A percentile compares a stretch with the other conserved stretches of the same genome.
These are phyloP conservation scores for Vigna hirtella DNA, from an alignment of 306 rosid species.

Conservation along the genomic window DNA sequence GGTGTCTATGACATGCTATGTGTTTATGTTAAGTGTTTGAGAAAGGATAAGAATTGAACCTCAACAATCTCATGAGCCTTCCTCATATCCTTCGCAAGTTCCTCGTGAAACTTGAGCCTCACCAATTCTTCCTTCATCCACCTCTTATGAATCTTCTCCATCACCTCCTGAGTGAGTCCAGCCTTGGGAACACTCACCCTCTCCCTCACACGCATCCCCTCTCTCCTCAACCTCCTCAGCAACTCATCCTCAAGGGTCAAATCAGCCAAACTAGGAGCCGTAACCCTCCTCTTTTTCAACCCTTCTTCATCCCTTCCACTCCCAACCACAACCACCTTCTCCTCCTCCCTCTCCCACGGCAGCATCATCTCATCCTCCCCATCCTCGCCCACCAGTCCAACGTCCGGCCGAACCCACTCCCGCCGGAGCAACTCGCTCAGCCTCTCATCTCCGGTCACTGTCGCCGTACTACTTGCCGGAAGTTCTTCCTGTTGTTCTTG, in stretches of 20 bases:
- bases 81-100: conserved; percentile 87
- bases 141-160: conserved; percentile 82
- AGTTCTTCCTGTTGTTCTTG: conserved; percentile 31
- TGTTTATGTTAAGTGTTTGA: not conserved
- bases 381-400: conserved; percentile 47
- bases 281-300: conserved; percentile 49
- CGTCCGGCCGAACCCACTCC: conserved; percentile 83
- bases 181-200: conserved; percentile 89
- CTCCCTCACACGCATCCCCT: conserved; percentile 79
- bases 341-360: conserved; percentile 58
- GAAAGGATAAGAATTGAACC: conserved; percentile 45
- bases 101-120: conserved; percentile 97
- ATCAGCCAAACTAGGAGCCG: conserved; percentile 70
- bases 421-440: conserved; percentile 75
- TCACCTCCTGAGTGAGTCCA: conserved; percentile 80
- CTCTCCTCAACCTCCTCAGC: conserved; percentile 86
- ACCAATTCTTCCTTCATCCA: conserved; percentile 95
- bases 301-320: conserved; percentile 49
- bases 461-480: conserved; percentile 32
- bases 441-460: conserved; percentile 77
- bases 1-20: not conserved
- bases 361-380: conserved; percentile 54
- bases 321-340: not conserved
- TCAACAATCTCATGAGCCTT: conserved; percentile 91
- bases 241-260: conserved; percentile 89